Conservation (phyloP, 495 filamentous ascomycete species). For the Xylaria acuta region DNA sequence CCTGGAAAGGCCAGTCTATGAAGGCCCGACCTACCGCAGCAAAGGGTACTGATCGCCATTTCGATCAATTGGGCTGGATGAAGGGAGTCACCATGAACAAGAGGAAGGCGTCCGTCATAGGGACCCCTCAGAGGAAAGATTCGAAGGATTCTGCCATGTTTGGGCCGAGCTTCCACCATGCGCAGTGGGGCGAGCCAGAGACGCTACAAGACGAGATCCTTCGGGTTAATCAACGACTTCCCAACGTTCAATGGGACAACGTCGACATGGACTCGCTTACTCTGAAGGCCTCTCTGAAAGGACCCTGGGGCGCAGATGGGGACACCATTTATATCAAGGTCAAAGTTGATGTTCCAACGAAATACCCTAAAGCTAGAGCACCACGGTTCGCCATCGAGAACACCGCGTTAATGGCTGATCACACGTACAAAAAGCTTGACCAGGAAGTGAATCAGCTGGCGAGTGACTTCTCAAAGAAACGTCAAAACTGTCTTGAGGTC, state of each 20-base stretch:
- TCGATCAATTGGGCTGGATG: constrained; percentile 85
- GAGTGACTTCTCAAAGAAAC: constrained; percentile 68
- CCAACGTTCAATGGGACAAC: constrained; percentile 85
- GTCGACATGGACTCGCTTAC: constrained; percentile 79
- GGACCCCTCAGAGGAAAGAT: constrained; percentile 41
- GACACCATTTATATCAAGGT: constrained; percentile 78
- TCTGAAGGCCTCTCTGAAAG: constrained; percentile 77
- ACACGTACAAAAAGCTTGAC: constrained; percentile 66
- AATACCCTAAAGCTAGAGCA: constrained; percentile 73
- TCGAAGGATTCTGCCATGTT: constrained; percentile 54
- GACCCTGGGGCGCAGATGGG: constrained; percentile 81
- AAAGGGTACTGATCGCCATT: constrained; percentile 65
- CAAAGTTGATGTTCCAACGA: constrained; percentile 76
- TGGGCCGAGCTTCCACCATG: constrained; percentile 50
- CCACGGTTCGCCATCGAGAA: constrained; percentile 77
- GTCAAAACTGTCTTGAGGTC: constrained; percentile 81
- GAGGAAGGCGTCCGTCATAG: constrained; percentile 47
- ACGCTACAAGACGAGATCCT: constrained; percentile 87
- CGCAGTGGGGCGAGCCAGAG: constrained; percentile 76
- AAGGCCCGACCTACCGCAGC: constrained; percentile 62
- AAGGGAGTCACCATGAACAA: constrained; percentile 85
- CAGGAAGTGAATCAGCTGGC: constrained; percentile 74
- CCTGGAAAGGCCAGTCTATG: constrained; percentile 65
- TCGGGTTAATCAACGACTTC: constrained; percentile 79
- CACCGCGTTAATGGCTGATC: constrained; percentile 76